These are phyloP conservation scores for Neurospora sp. DNA, from an alignment of 2,329 filamentous ascomycete species.

Conservation along the genomic window DNA sequence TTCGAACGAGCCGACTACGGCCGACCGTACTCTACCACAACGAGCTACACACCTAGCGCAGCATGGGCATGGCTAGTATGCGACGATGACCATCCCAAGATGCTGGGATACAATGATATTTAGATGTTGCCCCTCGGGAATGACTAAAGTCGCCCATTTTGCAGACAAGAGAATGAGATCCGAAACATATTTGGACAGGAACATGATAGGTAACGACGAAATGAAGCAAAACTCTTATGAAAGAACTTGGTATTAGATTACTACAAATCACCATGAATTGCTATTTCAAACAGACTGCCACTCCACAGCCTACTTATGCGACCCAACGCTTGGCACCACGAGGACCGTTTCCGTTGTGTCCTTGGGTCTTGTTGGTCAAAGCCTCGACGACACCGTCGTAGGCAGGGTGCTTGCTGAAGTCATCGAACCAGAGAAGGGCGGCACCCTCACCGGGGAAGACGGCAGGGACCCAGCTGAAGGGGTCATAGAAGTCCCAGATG, in stretches of 20 bases:
- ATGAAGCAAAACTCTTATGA: neutral
- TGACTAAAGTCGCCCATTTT: neutral
- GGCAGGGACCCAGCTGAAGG: slow-evolving; percentile 30
- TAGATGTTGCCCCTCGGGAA: slow-evolving; percentile 1
- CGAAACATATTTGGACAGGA: neutral
- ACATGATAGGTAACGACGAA: neutral
- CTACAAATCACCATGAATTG: neutral
- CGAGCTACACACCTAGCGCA: slow-evolving; percentile 19
- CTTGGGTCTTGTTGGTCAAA: slow-evolving; percentile 3
- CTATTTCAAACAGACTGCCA: neutral
- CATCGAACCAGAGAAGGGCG: slow-evolving; percentile 25
- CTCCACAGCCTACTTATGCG: neutral
- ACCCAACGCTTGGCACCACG: neutral
- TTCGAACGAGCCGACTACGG: slow-evolving; percentile 22
- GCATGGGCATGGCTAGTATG: slow-evolving; percentile 21
- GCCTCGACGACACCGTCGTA: slow-evolving; percentile 16
- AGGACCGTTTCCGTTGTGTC: neutral
- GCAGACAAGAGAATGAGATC: neutral
- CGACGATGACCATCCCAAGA: slow-evolving; percentile 9
- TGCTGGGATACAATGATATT: slow-evolving; percentile 20
- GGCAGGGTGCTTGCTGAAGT: slow-evolving; percentile 21
- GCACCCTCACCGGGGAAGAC: slow-evolving; percentile 27
- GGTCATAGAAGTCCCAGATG: slow-evolving; percentile 33
- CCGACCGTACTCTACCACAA: slow-evolving; percentile 15
- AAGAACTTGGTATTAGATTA: neutral